Percentiles rank a stretch among this genome's conserved stretches.
Evolutionary conservation across 805 yeast genomes (phyloP).

Genomic region (Ogataea pilisensis): DNA sequence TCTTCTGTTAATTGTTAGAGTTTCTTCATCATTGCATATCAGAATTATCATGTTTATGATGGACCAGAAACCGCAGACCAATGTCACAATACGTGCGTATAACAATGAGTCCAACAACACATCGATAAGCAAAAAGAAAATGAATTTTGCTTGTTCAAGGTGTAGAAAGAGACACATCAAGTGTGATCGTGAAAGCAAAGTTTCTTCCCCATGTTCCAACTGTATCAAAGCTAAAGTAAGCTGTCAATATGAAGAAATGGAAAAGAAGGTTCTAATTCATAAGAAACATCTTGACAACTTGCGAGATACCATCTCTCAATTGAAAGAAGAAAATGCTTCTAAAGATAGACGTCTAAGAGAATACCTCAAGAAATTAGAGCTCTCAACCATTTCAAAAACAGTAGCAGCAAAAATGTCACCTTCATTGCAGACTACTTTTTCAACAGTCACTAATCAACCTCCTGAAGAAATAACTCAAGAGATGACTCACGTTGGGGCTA

Average conservation of each 20-base stretch:
- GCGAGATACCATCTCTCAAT: conserved; percentile 55
- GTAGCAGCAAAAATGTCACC: too few species aligned
- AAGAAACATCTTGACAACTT: conserved; percentile 56
- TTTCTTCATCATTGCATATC: too few species aligned
- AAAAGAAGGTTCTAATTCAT: conserved; percentile 61
- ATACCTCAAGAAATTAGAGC: background rate
- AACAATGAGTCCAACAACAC: background rate
- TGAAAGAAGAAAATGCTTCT: conserved; percentile 55
- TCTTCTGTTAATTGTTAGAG: too few species aligned
- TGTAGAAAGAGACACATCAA: conserved; percentile 66
- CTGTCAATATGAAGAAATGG: conserved; percentile 65
- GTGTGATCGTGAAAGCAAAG: conserved; percentile 53
- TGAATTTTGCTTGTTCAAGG: conserved; percentile 41
- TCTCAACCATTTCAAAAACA: background rate
- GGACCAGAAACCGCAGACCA: background rate
- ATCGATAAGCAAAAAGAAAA: conserved; percentile 4
- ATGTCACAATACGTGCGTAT: background rate
- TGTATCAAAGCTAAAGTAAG: conserved; percentile 50
- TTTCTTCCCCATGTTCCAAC: conserved; percentile 54
- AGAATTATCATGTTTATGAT: too few species aligned
- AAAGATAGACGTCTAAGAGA: background rate
- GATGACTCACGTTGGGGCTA: too few species aligned
- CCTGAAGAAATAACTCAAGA: too few species aligned
- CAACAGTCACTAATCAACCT: too few species aligned
- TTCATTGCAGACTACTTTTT: too few species aligned